A percentile compares a stretch with the other conserved stretches of the same genome.
Evolutionary conservation across 164 flowering plant genomes (phyloP).

Genomic region (Umbilicus rupestris): DNA sequence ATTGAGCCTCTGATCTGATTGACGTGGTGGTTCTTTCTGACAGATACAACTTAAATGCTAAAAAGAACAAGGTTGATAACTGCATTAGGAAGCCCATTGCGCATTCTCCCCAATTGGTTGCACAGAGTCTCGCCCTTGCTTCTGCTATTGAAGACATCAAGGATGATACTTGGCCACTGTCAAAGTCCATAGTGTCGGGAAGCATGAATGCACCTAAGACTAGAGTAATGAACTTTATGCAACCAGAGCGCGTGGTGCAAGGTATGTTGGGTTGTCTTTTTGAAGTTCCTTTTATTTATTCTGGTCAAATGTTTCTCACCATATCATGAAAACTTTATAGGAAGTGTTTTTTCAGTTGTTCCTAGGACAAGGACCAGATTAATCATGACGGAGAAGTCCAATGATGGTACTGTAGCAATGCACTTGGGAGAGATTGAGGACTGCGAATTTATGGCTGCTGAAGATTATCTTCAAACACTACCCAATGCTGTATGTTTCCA

Average conservation of each 20-base stretch:
- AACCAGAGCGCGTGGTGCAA: constrained; percentile 48
- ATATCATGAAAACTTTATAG: constrained; percentile 20
- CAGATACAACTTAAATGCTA: constrained; percentile 66
- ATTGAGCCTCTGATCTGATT: background rate
- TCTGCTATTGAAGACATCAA: constrained; percentile 44
- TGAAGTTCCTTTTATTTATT: background rate
- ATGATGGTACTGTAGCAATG: constrained; percentile 75
- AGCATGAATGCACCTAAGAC: constrained; percentile 64
- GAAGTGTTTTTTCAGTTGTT: constrained; percentile 35
- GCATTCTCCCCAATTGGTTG: constrained; percentile 32
- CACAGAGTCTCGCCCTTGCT: constrained; percentile 25
- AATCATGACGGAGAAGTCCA: constrained; percentile 67
- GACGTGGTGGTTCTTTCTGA: constrained; percentile 10
- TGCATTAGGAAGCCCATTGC: constrained; percentile 26
- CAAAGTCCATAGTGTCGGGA: constrained; percentile 77
- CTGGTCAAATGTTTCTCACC: background rate
- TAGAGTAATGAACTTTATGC: constrained; percentile 45
- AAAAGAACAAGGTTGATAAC: constrained; percentile 59
- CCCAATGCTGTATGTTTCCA: constrained; percentile 65
- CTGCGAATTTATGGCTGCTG: constrained; percentile 33
- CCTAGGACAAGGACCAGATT: constrained; percentile 34
- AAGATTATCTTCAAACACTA: constrained; percentile 64
- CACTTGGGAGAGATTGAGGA: constrained; percentile 63
- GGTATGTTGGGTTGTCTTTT: constrained; percentile 33
- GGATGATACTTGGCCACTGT: constrained; percentile 48